These are phyloP conservation scores for Plantago elongata DNA, from an alignment of 257 asterid species.

Conservation along the genomic window DNA sequence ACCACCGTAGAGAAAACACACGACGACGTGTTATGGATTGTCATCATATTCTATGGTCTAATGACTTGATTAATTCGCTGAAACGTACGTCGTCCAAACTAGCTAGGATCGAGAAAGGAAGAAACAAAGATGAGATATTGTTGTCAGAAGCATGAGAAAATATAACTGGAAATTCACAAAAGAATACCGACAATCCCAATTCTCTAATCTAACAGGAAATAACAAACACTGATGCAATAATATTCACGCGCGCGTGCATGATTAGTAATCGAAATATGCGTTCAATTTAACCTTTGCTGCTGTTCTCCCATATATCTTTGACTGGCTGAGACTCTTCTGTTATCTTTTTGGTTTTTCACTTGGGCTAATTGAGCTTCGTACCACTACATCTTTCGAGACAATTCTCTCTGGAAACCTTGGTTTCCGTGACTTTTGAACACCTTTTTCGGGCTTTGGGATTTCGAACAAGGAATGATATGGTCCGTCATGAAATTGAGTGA, in stretches of 20 bases:
- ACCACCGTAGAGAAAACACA: too few species aligned
- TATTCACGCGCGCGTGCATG: conserved; percentile 9
- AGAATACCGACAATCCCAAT: neutral
- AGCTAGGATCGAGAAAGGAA: neutral
- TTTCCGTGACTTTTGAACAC: conserved; percentile 35
- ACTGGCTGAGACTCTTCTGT: conserved; percentile 1
- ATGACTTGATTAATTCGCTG: too few species aligned
- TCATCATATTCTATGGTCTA: too few species aligned
- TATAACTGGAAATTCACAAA: neutral
- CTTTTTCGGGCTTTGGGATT: conserved; percentile 35
- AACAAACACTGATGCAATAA: neutral
- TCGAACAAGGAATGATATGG: conserved; percentile 22
- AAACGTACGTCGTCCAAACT: too few species aligned
- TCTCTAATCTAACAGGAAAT: conserved; percentile 5
- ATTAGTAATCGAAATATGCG: neutral
- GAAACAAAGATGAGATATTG: neutral
- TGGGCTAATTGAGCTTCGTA: conserved; percentile 24
- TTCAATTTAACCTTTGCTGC: neutral
- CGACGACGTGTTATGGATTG: too few species aligned
- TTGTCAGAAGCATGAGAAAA: conserved; percentile 8
- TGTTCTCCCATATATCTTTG: conserved; percentile 29
- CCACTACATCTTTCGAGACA: conserved; percentile 29
- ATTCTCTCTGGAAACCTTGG: conserved; percentile 22
- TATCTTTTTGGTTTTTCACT: conserved; percentile 35
- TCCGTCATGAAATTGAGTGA: conserved; percentile 25